phyloP scores from a whole-genome alignment of 106 monocot genomes.

The Alisma plantagoaquatica region DNA sequence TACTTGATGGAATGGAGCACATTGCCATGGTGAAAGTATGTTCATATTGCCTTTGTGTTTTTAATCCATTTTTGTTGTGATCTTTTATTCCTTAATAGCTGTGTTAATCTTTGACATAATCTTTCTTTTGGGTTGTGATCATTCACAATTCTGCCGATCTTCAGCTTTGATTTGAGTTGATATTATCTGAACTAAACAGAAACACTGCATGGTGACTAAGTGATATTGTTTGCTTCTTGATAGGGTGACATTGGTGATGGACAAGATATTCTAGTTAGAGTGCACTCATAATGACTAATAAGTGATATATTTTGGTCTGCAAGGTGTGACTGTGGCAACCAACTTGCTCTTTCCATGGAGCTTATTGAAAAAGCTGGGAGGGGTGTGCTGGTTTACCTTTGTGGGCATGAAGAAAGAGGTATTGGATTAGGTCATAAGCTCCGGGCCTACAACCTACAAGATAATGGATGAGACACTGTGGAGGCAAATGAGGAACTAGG shows the following conservation, averaged over 20 bases:
- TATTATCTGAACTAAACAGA: too few species aligned
- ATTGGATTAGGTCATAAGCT: slow-evolving; percentile 98
- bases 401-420: slow-evolving; percentile 93
- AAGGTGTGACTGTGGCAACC: slow-evolving; percentile 88
- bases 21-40: too few species aligned
- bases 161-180: too few species aligned
- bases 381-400: slow-evolving; percentile 88
- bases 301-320: slow-evolving; percentile 47
- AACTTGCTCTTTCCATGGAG: slow-evolving; percentile 74
- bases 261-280: slow-evolving; percentile 70
- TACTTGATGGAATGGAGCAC: too few species aligned
- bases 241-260: slow-evolving; percentile 96
- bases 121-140: too few species aligned
- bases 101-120: too few species aligned
- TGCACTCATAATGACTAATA: slow-evolving; percentile 93
- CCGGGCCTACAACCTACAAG: slow-evolving; percentile 93
- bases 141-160: too few species aligned
- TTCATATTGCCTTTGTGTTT: too few species aligned
- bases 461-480: slow-evolving; percentile 85
- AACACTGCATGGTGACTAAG: too few species aligned
- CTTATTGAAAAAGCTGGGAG: slow-evolving; percentile 79
- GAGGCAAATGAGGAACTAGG: slow-evolving; percentile 94
- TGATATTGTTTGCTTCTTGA: neutral
- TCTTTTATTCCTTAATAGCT: too few species aligned
- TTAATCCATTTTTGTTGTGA: too few species aligned